Conservation (phyloP, 192 early-diverging fungal species). For the Borealophlyctis nickersoniae region DNA sequence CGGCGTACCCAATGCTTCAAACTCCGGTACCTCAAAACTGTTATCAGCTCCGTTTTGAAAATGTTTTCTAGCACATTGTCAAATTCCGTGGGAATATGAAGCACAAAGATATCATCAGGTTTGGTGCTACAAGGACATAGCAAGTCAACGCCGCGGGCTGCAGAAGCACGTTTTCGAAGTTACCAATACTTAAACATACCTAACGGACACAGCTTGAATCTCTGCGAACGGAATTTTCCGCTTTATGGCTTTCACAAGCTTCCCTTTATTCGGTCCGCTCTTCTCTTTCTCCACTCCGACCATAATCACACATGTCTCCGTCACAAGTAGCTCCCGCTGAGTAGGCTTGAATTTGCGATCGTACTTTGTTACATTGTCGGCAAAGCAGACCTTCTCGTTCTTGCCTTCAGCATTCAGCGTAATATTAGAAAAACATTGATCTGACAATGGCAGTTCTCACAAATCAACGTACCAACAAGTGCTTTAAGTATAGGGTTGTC, state of each 20-base stretch:
- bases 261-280: conserved; percentile 57
- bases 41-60: conserved; percentile 61
- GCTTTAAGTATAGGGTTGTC: conserved; percentile 56
- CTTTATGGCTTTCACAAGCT: conserved; percentile 58
- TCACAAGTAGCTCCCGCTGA: conserved; percentile 46
- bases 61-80: conserved; percentile 56
- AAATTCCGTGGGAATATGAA: conserved; percentile 52
- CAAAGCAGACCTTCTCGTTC: conserved; percentile 52
- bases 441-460: background rate
- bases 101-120: conserved; percentile 53
- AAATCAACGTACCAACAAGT: conserved; percentile 43
- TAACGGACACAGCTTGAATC: conserved; percentile 47
- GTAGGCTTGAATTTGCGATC: conserved; percentile 59
- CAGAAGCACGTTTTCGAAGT: background rate
- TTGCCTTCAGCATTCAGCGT: conserved; percentile 33
- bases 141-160: background rate
- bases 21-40: conserved; percentile 40
- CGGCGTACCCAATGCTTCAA: background rate
- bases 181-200: conserved; percentile 21
- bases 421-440: conserved; percentile 6
- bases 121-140: conserved; percentile 28
- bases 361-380: conserved; percentile 51
- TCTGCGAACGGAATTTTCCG: conserved; percentile 45
- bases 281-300: conserved; percentile 57
- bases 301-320: conserved; percentile 46